These are phyloP conservation scores for Sporothrix mexicana DNA, from an alignment of 2,329 filamentous ascomycete genomes.

Conservation along the genomic window DNA sequence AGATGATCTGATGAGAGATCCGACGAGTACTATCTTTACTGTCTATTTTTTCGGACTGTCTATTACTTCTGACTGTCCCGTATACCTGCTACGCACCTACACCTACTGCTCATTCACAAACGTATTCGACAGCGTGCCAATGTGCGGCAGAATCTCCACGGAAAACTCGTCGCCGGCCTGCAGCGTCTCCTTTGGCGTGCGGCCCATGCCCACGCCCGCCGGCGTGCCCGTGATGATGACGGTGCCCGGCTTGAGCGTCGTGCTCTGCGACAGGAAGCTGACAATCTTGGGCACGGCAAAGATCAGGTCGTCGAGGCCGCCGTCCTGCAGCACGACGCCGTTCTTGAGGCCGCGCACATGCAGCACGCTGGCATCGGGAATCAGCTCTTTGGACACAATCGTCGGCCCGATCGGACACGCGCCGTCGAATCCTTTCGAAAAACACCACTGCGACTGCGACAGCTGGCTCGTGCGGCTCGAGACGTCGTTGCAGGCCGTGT, in stretches of 20 bases:
- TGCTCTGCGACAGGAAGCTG: conserved; percentile 52
- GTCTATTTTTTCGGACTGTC: too few relatives aligned
- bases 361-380: conserved; percentile 52
- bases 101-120: conserved; percentile 45
- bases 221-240: conserved; percentile 54
- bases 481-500: conserved; percentile 50
- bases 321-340: conserved; percentile 35
- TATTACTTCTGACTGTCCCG: not conserved
- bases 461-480: conserved; percentile 64
- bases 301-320: conserved; percentile 52
- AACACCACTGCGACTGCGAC: conserved; percentile 61
- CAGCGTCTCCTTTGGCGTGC: conserved; percentile 48
- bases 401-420: conserved; percentile 61
- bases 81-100: not conserved
- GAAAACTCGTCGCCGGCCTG: conserved; percentile 50
- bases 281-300: conserved; percentile 56
- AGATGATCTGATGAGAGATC: not conserved
- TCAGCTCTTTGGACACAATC: conserved; percentile 52
- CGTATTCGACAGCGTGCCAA: conserved; percentile 52
- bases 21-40: too few relatives aligned
- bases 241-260: conserved; percentile 49
- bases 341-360: conserved; percentile 55
- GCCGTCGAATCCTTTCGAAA: conserved; percentile 65
- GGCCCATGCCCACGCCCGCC: conserved; percentile 50
- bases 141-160: conserved; percentile 51